Percentiles rank a stretch among this genome's conserved stretches.
These are phyloP conservation scores for Candida railenensis DNA, from an alignment of 805 yeast species.

Conservation along the genomic window DNA sequence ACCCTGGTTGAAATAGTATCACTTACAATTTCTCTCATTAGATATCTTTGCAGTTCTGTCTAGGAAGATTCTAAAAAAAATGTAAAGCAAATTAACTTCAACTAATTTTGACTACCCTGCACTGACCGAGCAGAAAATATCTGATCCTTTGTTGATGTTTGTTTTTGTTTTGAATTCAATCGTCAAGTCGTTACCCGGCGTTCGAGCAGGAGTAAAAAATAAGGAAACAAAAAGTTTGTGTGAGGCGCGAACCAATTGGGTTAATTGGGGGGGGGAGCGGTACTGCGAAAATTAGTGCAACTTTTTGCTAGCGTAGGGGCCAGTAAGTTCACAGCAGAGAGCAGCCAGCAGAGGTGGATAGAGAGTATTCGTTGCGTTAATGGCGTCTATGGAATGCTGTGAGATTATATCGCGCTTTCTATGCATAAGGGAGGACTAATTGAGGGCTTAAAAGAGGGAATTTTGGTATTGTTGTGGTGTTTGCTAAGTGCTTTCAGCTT, in stretches of 20 bases:
- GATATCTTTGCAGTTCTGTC: neutral
- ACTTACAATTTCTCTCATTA: constrained; percentile 12
- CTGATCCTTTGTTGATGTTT: constrained; percentile 8
- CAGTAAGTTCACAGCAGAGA: neutral
- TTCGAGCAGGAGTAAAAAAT: neutral
- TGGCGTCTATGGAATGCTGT: too few relatives aligned
- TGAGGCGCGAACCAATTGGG: neutral
- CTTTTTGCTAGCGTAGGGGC: too few relatives aligned
- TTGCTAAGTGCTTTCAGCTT: too few relatives aligned
- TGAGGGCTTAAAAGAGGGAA: too few relatives aligned
- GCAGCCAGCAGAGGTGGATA: too few relatives aligned
- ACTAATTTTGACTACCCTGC: neutral
- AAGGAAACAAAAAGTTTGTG: neutral
- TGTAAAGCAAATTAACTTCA: neutral
- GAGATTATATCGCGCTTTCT: too few relatives aligned
- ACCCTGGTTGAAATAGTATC: constrained; percentile 15
- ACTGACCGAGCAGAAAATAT: neutral
- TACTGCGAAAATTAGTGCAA: too few relatives aligned
- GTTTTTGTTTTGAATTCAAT: constrained; percentile 6
- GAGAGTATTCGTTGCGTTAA: too few relatives aligned
- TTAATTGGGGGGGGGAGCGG: neutral
- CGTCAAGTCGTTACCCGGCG: constrained; percentile 7
- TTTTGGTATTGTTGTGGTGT: too few relatives aligned
- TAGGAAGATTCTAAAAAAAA: neutral
- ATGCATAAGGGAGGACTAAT: too few relatives aligned